Evolutionary conservation across 164 flowering plant genomes (phyloP), one percentile per base, ranked within the genome.

Genomic region (Cinnamomum micranthum): DNA sequence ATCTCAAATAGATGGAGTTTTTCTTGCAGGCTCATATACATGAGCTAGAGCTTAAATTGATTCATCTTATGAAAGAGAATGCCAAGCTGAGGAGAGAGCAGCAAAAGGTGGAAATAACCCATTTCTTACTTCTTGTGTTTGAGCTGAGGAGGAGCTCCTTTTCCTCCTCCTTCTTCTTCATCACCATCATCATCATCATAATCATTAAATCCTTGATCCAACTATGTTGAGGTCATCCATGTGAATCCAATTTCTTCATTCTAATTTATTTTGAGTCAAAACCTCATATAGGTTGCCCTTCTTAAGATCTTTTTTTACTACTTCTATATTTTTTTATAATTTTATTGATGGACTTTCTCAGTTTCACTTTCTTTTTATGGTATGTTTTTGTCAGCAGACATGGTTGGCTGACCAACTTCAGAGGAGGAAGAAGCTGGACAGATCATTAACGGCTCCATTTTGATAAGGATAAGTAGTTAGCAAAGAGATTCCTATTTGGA

Each of bases 391-490:
- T 33, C 70, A 58, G 71, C 86, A 80, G 88, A 19, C 75, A 23
- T 71, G 13, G 15, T 80, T 80, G n/a, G 64, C 81, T 47, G 75
- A 82, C 75, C 88, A 83, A 72, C 73, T 67, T 6, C 80, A 86
- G 22, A 82, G 80, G 74, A 86, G 81, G 83, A 71, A 51, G 50
- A 74, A 65, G 0, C 87, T 89, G 33, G 12, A 33, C 19, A 82
- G 94, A 81, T 78, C 89, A 60, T 82, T 78, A 33, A 85, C 90
- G 9, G 87, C 91, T 35, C 91, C 92, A 80, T 88, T 89, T 85
- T 89, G 75, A 88, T 81, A 22, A 69, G 20, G 22, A 15, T 67
- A 58, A 58, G n/a, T 58, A 15, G n/a, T 2, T 20, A 14, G 62
- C n/a, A 58, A 58, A 58, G 62, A 58, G n/a, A 58, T 14, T 20